Conservation (phyloP, 2,329 filamentous ascomycete genomes). For the Dendryphion nanum region DNA sequence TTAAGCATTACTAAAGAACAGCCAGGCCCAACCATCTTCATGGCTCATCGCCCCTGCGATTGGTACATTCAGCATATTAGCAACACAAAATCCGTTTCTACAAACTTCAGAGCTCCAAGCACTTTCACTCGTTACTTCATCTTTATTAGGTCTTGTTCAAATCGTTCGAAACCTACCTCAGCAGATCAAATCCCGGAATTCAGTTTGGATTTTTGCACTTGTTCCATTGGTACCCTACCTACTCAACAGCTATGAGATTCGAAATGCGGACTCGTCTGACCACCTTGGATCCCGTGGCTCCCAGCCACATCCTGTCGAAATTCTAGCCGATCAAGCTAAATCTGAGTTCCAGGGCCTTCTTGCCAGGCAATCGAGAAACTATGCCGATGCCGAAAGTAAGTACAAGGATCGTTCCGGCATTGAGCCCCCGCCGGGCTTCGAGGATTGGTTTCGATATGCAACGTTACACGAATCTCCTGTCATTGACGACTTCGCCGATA, state of each 20-base stretch:
- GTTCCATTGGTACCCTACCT: slow-evolving; percentile 1
- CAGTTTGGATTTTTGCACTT: not conserved
- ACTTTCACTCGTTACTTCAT: not conserved
- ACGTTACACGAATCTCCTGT: slow-evolving; percentile 40
- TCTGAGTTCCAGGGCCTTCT: slow-evolving; percentile 31
- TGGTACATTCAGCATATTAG: not conserved
- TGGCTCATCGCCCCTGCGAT: not conserved
- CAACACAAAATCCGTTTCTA: not conserved
- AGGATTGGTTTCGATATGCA: slow-evolving; percentile 48
- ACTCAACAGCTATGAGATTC: slow-evolving; percentile 12
- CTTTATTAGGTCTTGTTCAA: slow-evolving; percentile 1
- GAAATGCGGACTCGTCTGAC: not conserved
- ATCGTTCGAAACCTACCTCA: slow-evolving; percentile 1
- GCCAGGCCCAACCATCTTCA: too few relatives aligned
- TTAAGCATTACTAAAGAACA: too few relatives aligned
- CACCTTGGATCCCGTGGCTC: not conserved
- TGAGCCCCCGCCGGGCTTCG: slow-evolving; percentile 49
- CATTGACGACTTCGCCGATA: slow-evolving; percentile 53
- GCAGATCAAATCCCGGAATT: not conserved
- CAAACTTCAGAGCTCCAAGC: not conserved
- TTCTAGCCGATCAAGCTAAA: slow-evolving; percentile 20
- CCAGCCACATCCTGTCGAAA: not conserved
- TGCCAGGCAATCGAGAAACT: slow-evolving; percentile 40
- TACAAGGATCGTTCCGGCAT: slow-evolving; percentile 46
- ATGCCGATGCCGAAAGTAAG: slow-evolving; percentile 38